A percentile compares a stretch with the other conserved stretches of the same genome.
Evolutionary conservation across 176 grass and related monocot genomes (phyloP).

Genomic region (Phoenix roebelenii): DNA sequence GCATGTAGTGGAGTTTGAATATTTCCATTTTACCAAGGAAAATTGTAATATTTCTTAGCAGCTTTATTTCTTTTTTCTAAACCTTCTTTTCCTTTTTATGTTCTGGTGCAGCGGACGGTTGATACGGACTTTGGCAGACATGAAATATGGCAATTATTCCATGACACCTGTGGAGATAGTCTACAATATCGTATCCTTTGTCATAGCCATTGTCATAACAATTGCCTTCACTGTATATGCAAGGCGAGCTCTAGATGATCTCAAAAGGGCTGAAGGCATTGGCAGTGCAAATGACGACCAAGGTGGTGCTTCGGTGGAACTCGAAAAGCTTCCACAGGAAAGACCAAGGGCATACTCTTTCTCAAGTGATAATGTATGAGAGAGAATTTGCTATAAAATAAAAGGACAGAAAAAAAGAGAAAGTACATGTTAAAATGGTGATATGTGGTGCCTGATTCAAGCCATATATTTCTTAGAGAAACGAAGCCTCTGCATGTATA

Average conservation of each 20-base stretch:
- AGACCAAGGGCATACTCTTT: constrained; percentile 22
- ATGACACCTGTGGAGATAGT: constrained; percentile 77
- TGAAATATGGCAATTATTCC: constrained; percentile 53
- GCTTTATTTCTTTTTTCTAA: not conserved
- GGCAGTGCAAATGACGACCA: not conserved
- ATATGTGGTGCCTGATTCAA: no score
- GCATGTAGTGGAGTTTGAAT: no score
- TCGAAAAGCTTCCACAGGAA: constrained; percentile 34
- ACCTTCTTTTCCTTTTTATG: constrained; percentile 1
- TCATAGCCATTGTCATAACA: constrained; percentile 37
- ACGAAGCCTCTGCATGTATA: no score
- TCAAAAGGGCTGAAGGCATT: constrained; percentile 26
- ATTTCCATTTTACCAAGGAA: no score
- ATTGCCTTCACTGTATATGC: constrained; percentile 69
- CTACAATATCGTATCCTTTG: constrained; percentile 62
- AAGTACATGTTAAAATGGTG: no score
- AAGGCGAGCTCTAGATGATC: constrained; percentile 46
- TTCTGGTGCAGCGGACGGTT: constrained; percentile 58
- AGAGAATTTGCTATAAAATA: no score
- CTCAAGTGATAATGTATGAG: constrained; percentile 33
- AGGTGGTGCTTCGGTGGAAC: constrained; percentile 10
- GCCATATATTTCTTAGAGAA: no score
- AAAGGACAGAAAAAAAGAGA: no score
- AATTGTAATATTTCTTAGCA: not conserved
- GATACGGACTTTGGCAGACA: constrained; percentile 59